Percentiles rank a stretch among this genome's conserved stretches.
Evolutionary conservation across 169 alveolate species (phyloP).

Genomic region (Amoebophrya sp.): DNA sequence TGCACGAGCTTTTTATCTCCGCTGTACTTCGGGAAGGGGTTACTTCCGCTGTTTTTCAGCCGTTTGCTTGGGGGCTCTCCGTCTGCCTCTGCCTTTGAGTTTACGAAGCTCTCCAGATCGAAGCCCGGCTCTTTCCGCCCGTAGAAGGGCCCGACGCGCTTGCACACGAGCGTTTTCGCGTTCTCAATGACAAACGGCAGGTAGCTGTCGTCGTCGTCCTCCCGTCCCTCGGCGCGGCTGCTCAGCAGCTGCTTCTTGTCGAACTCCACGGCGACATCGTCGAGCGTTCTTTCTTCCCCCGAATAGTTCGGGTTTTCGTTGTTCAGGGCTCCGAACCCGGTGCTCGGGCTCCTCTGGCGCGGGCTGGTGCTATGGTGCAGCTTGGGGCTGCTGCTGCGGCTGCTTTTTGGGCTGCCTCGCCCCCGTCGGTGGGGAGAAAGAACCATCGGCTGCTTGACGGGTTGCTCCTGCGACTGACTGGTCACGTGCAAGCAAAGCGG

Average conservation of each 20-base stretch:
- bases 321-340: too few relatives aligned
- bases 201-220: background rate
- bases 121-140: background rate
- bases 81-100: background rate
- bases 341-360: too few relatives aligned
- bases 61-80: background rate
- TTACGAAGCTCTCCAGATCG: background rate
- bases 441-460: too few relatives aligned
- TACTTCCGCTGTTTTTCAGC: background rate
- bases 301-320: too few relatives aligned
- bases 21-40: background rate
- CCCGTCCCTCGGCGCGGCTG: background rate
- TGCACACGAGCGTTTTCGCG: background rate
- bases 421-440: too few relatives aligned
- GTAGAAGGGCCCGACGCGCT: background rate
- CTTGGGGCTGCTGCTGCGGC: too few relatives aligned
- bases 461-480: background rate
- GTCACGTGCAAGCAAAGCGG: background rate
- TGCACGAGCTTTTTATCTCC: background rate
- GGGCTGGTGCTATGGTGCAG: too few relatives aligned
- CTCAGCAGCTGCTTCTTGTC: background rate
- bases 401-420: too few relatives aligned
- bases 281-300: too few relatives aligned
- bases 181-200: background rate
- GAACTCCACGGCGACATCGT: too few relatives aligned